phyloP scores from a whole-genome alignment of 805 yeast species.

The Metschnikowia chrysomelidarum region DNA sequence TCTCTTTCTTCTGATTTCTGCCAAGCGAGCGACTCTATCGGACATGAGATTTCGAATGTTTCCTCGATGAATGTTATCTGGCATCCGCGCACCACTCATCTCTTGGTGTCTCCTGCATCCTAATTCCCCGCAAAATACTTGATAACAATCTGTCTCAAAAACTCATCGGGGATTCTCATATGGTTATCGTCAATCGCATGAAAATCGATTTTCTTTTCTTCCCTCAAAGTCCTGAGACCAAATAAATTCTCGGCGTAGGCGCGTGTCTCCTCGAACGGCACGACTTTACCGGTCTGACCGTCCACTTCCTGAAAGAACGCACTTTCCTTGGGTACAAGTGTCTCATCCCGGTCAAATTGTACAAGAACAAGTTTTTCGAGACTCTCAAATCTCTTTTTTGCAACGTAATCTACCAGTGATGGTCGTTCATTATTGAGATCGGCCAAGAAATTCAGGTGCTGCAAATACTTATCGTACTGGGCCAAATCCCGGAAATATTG shows the following conservation, averaged over 20 bases:
- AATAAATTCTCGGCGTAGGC: conserved; percentile 54
- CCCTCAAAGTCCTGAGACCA: conserved; percentile 53
- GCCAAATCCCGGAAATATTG: conserved; percentile 70
- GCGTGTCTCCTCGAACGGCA: conserved; percentile 48
- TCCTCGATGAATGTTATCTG: not conserved
- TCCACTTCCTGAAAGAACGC: conserved; percentile 64
- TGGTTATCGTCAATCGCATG: conserved; percentile 55
- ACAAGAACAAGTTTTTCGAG: conserved; percentile 59
- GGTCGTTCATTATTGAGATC: conserved; percentile 61
- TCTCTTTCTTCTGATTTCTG: conserved; percentile 17
- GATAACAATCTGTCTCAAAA: conserved; percentile 42
- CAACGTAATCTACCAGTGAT: conserved; percentile 33
- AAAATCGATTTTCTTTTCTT: conserved; percentile 46
- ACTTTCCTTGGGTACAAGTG: conserved; percentile 68
- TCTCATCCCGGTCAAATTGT: conserved; percentile 59
- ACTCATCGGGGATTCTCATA: conserved; percentile 59
- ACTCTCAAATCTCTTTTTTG: conserved; percentile 40
- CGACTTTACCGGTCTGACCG: conserved; percentile 34
- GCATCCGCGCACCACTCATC: conserved; percentile 10
- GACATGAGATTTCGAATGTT: too few relatives aligned
- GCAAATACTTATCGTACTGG: conserved; percentile 52
- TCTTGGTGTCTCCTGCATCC: not conserved
- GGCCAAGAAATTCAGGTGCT: conserved; percentile 58
- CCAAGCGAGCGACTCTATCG: conserved; percentile 19
- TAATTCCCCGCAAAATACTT: conserved; percentile 37